These are phyloP conservation scores for Chalara sp. DNA, from an alignment of 2,329 filamentous ascomycete genomes.

Conservation along the genomic window DNA sequence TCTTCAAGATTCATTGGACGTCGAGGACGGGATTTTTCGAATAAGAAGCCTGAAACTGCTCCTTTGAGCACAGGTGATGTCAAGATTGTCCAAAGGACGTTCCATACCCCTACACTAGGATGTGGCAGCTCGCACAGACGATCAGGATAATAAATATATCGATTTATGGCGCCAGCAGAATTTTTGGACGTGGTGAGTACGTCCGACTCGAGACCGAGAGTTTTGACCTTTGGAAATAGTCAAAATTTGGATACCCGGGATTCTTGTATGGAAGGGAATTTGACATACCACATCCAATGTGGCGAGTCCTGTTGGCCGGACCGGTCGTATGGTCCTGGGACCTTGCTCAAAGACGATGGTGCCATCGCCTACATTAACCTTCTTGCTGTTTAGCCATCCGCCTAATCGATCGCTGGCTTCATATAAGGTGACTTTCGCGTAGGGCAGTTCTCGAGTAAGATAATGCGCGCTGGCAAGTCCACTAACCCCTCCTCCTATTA, in stretches of 20 bases:
- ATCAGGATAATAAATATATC: constrained; percentile 86
- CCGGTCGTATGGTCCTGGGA: constrained; percentile 46
- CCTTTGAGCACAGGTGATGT: constrained; percentile 51
- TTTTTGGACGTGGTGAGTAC: constrained; percentile 45
- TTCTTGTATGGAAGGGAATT: constrained; percentile 7
- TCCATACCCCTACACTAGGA: constrained; percentile 28
- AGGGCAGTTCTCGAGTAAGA: constrained; percentile 60
- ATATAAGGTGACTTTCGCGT: constrained; percentile 71
- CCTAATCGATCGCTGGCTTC: constrained; percentile 66
- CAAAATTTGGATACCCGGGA: constrained; percentile 2
- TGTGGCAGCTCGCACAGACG: constrained; percentile 61
- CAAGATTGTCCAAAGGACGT: constrained; percentile 30
- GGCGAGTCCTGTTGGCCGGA: constrained; percentile 15
- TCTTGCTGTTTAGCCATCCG: constrained; percentile 74
- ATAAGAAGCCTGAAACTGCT: constrained; percentile 18
- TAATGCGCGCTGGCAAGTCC: constrained; percentile 76
- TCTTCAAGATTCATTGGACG: constrained; percentile 41
- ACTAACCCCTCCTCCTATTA: constrained; percentile 78
- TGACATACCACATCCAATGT: constrained; percentile 16
- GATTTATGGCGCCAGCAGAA: constrained; percentile 50
- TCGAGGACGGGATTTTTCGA: constrained; percentile 24
- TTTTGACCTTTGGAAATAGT: constrained; percentile 40
- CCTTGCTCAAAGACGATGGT: constrained; percentile 76
- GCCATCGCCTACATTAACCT: constrained; percentile 50
- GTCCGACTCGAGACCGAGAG: constrained; percentile 49